Evolutionary conservation across 495 filamentous ascomycete species (phyloP).

Genomic region (Astrothelium macrocarpum): DNA sequence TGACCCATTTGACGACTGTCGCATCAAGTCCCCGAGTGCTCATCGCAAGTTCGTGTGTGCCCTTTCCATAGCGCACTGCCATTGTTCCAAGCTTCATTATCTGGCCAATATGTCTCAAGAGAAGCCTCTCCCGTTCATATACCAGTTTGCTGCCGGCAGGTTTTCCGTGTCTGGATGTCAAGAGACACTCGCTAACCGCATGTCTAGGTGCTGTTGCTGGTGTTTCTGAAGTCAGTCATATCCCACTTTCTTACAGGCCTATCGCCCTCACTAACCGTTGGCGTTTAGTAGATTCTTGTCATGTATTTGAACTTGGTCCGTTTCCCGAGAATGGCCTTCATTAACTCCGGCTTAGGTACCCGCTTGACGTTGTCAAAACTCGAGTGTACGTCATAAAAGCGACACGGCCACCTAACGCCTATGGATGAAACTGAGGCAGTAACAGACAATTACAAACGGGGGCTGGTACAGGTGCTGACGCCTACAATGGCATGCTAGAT

Average conservation of each 20-base stretch:
- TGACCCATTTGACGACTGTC: too few relatives aligned
- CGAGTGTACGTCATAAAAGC: constrained; percentile 58
- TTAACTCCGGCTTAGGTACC: constrained; percentile 58
- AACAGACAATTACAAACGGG: constrained; percentile 78
- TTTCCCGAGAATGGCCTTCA: constrained; percentile 15
- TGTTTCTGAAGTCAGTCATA: constrained; percentile 69
- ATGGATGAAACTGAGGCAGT: not conserved
- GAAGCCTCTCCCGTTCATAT: constrained; percentile 70
- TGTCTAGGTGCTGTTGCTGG: constrained; percentile 66
- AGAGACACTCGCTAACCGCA: not conserved
- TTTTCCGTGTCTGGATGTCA: not conserved
- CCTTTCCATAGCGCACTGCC: not conserved
- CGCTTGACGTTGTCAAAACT: constrained; percentile 96
- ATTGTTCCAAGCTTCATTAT: not conserved
- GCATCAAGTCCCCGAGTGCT: too few relatives aligned
- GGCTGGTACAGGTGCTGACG: constrained; percentile 56
- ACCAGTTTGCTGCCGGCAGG: constrained; percentile 74
- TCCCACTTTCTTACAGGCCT: not conserved
- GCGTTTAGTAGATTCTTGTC: constrained; percentile 58
- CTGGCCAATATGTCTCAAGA: constrained; percentile 49
- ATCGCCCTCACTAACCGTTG: constrained; percentile 21
- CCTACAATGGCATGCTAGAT: constrained; percentile 94
- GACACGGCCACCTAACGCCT: not conserved
- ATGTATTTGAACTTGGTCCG: constrained; percentile 48
- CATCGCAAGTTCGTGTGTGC: too few relatives aligned